Base-by-base conservation (phyloP, 1,139 yeast species). In the Eremothecium coryli region DNA sequence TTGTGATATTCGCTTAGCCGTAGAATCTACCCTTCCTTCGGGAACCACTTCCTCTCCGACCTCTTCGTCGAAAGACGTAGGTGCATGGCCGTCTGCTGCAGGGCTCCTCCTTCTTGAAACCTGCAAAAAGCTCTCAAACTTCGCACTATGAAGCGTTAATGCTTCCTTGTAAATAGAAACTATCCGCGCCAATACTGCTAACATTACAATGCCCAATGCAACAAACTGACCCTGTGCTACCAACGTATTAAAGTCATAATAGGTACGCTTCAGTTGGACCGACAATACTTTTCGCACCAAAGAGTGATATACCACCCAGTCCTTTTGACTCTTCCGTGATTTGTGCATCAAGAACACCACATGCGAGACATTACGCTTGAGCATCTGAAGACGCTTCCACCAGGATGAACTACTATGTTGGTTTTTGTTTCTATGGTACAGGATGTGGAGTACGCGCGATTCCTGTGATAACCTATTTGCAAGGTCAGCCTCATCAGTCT, bases 151-250 rank as follows among this genome's bases (percentile, higher is more conserved):
- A 12, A 11, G 29, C 27, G 3, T 11, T 5, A 5, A 16, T 15
- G 23, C 22, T 14, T 27, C 22, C 11, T 22, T 29, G 29, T 48
- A 54, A 26, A 66, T 32, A 43, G 41, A 25, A 42, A 65, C 56
- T 3, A 82, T 49, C 39, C 67, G 65, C 2, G 84, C 68, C 27
- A 75, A 45, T 15, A 63, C 39, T 0, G 82, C 94, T 4, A 84
- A 49, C 32, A 85, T 56, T 0, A 82, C 73, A 42, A 86, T 66
- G 1, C 94, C 95, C 10, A 85, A 57, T 2, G 79, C 69, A 5
- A 84, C 66, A 50, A 78, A 86, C 51, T 86, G 95, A 0, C 90
- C 94, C 39, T 81, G 66, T 0, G 82, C 76, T 5, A 85, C 64
- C 0, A 86, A 66, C 1, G 78, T 70, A 52, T 80, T 76, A 47